Conservation (phyloP, 768 basidiomycete genomes). For the Amanita phalloides region DNA sequence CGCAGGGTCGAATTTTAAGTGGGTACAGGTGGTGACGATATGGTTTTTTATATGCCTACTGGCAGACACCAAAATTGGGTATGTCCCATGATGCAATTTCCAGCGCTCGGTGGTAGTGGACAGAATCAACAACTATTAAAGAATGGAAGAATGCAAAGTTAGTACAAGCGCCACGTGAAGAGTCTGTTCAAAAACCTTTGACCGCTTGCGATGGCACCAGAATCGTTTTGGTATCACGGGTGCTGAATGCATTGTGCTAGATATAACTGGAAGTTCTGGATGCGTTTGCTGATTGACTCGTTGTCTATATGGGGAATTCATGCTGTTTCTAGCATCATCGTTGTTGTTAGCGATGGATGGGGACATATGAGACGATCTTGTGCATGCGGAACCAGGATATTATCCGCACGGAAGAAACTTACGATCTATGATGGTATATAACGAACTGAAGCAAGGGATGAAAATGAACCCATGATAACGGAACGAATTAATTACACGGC, state of each 20-base stretch:
- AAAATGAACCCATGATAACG: conserved; percentile 13
- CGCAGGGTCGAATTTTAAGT: neutral
- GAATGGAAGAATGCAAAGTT: conserved; percentile 9
- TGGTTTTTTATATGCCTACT: conserved; percentile 10
- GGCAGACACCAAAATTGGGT: conserved; percentile 14
- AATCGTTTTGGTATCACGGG: neutral
- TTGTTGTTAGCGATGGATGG: neutral
- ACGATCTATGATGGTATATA: conserved; percentile 1
- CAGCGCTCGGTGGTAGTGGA: conserved; percentile 10
- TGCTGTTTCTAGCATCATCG: neutral
- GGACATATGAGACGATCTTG: conserved; percentile 3
- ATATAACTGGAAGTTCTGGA: neutral
- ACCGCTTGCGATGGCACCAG: neutral
- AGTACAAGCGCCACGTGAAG: conserved; percentile 7
- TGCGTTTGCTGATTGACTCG: neutral
- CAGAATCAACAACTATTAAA: conserved; percentile 11
- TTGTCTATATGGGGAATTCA: conserved; percentile 3
- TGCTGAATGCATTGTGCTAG: neutral
- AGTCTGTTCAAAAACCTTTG: conserved; percentile 9
- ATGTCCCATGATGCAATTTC: conserved; percentile 16
- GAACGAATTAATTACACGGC: conserved; percentile 22
- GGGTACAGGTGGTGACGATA: neutral
- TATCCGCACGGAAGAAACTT: neutral
- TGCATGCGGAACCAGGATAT: neutral
- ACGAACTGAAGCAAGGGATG: conserved; percentile 1